Percentiles rank a stretch among this genome's conserved stretches.
These are phyloP conservation scores for Aspergillus versicolor DNA, from an alignment of 2,329 filamentous ascomycete genomes.

Conservation along the genomic window DNA sequence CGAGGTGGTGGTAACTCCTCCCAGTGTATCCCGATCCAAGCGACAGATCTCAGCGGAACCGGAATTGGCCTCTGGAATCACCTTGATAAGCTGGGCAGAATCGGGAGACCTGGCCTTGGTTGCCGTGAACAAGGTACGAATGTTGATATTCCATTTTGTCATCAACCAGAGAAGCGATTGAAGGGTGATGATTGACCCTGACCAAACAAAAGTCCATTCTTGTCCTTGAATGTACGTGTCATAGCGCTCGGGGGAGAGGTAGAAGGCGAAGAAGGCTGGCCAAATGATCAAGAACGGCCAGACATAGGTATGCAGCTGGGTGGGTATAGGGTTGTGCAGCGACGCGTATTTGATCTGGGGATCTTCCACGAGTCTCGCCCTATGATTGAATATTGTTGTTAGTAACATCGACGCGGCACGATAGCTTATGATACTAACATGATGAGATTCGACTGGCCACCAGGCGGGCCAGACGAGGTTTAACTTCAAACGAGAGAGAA, in stretches of 20 bases:
- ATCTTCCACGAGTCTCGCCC: constrained; percentile 86
- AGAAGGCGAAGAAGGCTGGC: constrained; percentile 87
- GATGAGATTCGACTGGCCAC: constrained; percentile 27
- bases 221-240: constrained; percentile 87
- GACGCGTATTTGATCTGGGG: constrained; percentile 83
- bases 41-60: constrained; percentile 85
- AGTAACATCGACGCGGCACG: constrained; percentile 15
- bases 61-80: constrained; percentile 85
- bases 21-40: constrained; percentile 72
- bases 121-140: constrained; percentile 79
- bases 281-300: constrained; percentile 92
- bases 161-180: constrained; percentile 91
- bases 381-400: constrained; percentile 33
- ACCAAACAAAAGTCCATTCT: constrained; percentile 98
- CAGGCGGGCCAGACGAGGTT: constrained; percentile 25
- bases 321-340: constrained; percentile 80
- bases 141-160: constrained; percentile 95
- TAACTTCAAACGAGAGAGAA: constrained; percentile 10
- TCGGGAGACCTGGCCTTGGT: constrained; percentile 67
- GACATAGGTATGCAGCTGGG: constrained; percentile 80
- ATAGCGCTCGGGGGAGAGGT: constrained; percentile 79
- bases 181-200: constrained; percentile 79
- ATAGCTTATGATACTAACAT: constrained; percentile 25
- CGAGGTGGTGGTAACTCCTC: constrained; percentile 72
- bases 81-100: constrained; percentile 83